Conservation (phyloP, 2,329 filamentous ascomycete species). For the Acephala macrosclerotiorum region DNA sequence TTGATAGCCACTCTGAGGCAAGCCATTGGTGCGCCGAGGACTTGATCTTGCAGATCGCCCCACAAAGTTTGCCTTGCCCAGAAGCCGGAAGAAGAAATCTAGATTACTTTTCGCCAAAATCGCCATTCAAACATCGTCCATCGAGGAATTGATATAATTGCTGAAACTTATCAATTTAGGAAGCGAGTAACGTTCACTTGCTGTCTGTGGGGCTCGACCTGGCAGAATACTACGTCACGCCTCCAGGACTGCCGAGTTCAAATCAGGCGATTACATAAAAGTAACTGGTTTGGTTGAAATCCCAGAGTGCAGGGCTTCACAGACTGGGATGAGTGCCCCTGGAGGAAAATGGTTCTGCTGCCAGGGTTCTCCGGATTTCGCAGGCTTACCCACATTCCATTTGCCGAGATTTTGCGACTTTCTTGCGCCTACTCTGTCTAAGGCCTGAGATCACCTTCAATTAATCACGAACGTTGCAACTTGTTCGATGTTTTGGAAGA, state of each 20-base stretch:
- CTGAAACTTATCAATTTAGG: constrained; percentile 3
- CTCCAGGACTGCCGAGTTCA: neutral
- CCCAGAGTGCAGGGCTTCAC: neutral
- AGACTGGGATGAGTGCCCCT: neutral
- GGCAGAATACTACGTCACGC: neutral
- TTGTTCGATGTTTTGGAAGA: no score
- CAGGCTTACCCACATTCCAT: constrained; percentile 4
- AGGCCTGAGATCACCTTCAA: no score
- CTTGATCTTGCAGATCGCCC: neutral
- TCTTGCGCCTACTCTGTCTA: no score
- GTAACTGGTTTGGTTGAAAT: neutral
- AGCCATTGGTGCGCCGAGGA: neutral
- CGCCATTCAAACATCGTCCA: neutral
- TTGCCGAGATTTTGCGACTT: neutral
- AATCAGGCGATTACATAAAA: constrained; percentile 3
- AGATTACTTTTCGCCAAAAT: neutral
- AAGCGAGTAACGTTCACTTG: neutral
- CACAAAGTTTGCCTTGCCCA: neutral
- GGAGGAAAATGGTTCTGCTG: neutral
- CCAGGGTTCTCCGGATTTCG: constrained; percentile 5
- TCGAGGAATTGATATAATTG: neutral
- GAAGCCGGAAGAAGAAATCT: neutral
- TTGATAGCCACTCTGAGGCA: neutral
- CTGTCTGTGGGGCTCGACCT: neutral
- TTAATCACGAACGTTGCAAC: no score